Evolutionary conservation across 1,139 yeast genomes (phyloP).

Genomic region (Suhomyces bolitotheri): DNA sequence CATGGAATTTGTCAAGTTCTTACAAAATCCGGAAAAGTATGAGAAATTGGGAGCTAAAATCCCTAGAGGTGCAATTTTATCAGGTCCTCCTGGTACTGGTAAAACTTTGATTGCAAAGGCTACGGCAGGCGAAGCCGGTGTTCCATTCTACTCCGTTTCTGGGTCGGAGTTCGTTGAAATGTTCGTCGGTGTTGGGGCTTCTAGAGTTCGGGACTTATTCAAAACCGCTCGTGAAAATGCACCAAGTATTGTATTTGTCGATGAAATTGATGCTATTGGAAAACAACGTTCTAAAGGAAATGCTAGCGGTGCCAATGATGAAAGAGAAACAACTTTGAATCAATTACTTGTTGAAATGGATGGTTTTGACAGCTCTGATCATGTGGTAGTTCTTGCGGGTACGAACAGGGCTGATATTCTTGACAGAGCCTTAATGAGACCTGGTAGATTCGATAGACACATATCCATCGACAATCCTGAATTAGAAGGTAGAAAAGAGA

Average conservation of each 20-base stretch:
- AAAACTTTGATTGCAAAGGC: constrained; percentile 96
- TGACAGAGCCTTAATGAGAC: constrained; percentile 90
- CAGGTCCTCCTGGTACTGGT: constrained; percentile 99
- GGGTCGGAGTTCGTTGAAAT: constrained; percentile 99
- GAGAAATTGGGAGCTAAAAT: constrained; percentile 94
- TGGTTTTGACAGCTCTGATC: constrained; percentile 87
- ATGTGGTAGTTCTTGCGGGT: constrained; percentile 96
- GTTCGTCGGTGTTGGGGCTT: constrained; percentile 99
- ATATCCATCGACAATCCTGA: constrained; percentile 90
- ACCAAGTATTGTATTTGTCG: constrained; percentile 91
- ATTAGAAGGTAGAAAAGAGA: constrained; percentile 88
- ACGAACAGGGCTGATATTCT: constrained; percentile 93
- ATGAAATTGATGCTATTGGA: constrained; percentile 98
- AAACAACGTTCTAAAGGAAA: constrained; percentile 85
- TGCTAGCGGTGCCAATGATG: constrained; percentile 89
- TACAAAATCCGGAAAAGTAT: constrained; percentile 85
- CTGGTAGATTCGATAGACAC: constrained; percentile 96
- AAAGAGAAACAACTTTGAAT: constrained; percentile 93
- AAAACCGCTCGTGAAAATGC: constrained; percentile 90
- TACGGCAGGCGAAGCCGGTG: constrained; percentile 98
- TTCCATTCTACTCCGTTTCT: constrained; percentile 90
- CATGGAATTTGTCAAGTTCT: constrained; percentile 93
- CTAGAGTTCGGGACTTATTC: constrained; percentile 92
- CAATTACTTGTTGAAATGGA: constrained; percentile 97
- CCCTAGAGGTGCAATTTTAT: constrained; percentile 94